phyloP scores from a whole-genome alignment of 2,329 filamentous ascomycete species.

The Plectosphaerella cucumerina region DNA sequence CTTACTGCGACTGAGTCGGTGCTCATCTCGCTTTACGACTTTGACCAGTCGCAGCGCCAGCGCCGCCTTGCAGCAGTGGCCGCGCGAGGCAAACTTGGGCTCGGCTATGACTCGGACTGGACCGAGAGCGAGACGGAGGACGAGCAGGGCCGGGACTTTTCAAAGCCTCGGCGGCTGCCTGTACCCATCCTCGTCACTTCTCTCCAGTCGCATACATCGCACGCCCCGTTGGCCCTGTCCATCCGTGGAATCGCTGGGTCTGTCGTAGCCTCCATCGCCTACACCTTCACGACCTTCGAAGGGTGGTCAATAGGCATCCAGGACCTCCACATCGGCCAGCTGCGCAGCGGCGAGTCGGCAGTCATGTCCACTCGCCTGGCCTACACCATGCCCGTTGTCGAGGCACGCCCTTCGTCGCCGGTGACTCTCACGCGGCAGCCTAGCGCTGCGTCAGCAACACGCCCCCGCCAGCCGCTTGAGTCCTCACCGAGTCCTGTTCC shows the following conservation, averaged over 20 bases:
- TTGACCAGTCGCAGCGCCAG: constrained; percentile 30
- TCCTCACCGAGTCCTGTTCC: constrained; percentile 4
- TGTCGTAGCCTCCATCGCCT: constrained; percentile 80
- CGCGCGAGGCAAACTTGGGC: constrained; percentile 2
- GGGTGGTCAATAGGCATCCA: constrained; percentile 94
- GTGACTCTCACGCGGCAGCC: background rate
- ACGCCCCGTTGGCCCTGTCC: constrained; percentile 76
- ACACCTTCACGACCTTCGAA: constrained; percentile 71
- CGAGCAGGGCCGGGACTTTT: background rate
- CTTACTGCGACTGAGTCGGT: constrained; percentile 74
- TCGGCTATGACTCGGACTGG: constrained; percentile 14
- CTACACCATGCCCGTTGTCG: constrained; percentile 28
- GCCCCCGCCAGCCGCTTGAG: background rate
- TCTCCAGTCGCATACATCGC: constrained; percentile 74
- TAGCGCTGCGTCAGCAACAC: background rate
- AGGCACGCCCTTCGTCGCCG: constrained; percentile 11
- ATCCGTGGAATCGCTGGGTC: constrained; percentile 62
- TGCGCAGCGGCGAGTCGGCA: constrained; percentile 17
- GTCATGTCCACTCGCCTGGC: constrained; percentile 35
- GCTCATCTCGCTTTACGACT: constrained; percentile 71
- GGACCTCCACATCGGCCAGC: constrained; percentile 63
- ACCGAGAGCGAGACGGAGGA: constrained; percentile 3
- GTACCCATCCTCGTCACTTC: constrained; percentile 66
- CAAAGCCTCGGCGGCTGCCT: constrained; percentile 9
- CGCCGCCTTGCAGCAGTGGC: background rate